Evolutionary conservation across 2,329 filamentous ascomycete species (phyloP), one percentile per base, ranked within the genome.

Genomic region (Tolypocladium cylindrosporum): DNA sequence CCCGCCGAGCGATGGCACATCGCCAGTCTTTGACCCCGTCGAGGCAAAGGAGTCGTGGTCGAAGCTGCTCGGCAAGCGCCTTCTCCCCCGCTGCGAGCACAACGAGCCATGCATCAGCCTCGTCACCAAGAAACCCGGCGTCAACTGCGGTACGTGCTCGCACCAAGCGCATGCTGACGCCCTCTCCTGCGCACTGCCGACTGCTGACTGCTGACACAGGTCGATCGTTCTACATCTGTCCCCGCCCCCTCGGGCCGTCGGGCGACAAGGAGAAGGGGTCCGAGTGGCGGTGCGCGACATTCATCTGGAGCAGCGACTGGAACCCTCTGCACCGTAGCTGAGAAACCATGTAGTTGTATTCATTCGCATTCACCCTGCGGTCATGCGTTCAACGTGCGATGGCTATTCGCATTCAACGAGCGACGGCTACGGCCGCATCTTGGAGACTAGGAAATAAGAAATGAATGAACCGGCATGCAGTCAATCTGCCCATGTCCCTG

Each of bases 211-310:
- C 56, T 60, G 42, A 60, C n/a, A 11, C 51, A 83, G 81, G 82
- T 6, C 76, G 84, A 41, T 83, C 82, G 1, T 87, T 87, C 67
- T 87, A 82, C 69, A 81, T 85, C 58, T 87, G 84, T 61, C 69
- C 79, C 16, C 81, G 87, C 45, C 94, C 94, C 4, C 74, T 97
- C 2, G 93, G 91, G 0, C 91, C 91, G 1, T 89, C 87, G 31
- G 94, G 91, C 0, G 83, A 88, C 64, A 94, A 94, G 69, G 92
- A 96, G 72, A 88, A 79, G 60, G 88, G 86, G 2, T 91, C 91
- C 0, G 81, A 94, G 68, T 97, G 92, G 90, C 84, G 90, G 50
- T 97, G 93, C 71, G 78, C 81, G 2, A 96, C 91, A 0, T 97
- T 97, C 65, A 91, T 87, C 39, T 85, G 82, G 85, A 83, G 79